Evolutionary conservation across 257 asterid genomes (phyloP), one percentile per base, ranked within the genome.

Genomic region (Coffea eugenioides): DNA sequence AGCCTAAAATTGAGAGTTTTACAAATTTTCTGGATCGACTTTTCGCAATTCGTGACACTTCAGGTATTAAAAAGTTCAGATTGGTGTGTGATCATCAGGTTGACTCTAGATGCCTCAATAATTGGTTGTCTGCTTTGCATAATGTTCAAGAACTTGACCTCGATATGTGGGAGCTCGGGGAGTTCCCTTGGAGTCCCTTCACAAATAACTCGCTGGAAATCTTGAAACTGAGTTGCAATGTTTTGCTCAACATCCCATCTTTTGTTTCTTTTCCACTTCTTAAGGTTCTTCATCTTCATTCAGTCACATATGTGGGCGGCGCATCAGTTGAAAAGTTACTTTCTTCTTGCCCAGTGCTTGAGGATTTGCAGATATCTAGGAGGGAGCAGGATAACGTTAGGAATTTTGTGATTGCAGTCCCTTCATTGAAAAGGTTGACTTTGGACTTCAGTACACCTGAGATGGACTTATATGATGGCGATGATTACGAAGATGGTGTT

Each of bases 321-420:
- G 25, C 9, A 1, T 45, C 72, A 0, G 23, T 64, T 15, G 14
- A 36, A 18, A 76, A 64, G 11, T 34, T 76, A 2, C 80, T 76
- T 67, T 64, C 46, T 31, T 0, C 64, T 62, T 76, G 80, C 64
- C 48, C 62, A 3, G 61, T 62, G 13, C 79, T 76, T 31, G 79
- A 76, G 71, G 56, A 62, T n/a, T 45, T 76, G 79, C 59, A 62
- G 20, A 76, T 76, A 43, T n/a, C 20, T 8, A 76, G 80, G 80
- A 1, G 0, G 0, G 6, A 25, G 5, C 45, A 73, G 80, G 80
- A 76, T 46, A 49, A 76, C 5, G 15, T 62, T 21, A 0, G 31
- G 20, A 62, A 76, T 25, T 64, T 45, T 15, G 80, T 76, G 64
- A 45, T 76, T 45, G 34, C 72, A 0, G 80, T 76, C 27, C 80